Evolutionary conservation across 129 eudicot species (phyloP), one percentile per base, ranked within the genome.

Genomic region (Chrysanthemum seticuspe): DNA sequence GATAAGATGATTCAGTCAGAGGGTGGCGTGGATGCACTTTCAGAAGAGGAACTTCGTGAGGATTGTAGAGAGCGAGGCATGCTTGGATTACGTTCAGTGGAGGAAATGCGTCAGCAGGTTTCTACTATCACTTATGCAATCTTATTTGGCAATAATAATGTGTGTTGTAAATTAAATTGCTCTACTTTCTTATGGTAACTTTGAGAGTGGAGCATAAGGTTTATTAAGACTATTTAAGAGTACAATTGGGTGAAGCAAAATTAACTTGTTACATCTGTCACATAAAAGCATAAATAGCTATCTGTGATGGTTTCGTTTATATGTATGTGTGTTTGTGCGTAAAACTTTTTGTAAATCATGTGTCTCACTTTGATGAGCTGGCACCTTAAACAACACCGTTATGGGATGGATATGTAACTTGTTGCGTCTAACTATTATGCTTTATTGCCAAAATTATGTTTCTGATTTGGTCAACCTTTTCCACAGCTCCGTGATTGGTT

Each of bases 51-150:
- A 80, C 98, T 92, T 65, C 90, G 91, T 73, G 95, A 92, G 80
- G 98, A 89, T 80, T 92, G 98, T 75, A 82, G 96, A 78, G 96
- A 92, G 60, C 80, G 98, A 71, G 98, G 98, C 81, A 81, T 92
- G 87, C 95, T 92, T 71, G 98, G 96, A 70, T 85, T 89, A 71
- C 82, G 65, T 68, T 87, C 98, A 56, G 98, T 87, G 61, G 96
- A 92, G 51, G 98, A 89, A 80, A 89, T 89, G 98, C 85, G 92
- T 67, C 87, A 92, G 65, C 98, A 92, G 96, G 98, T 92, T 68
- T 70, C 53, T 10, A 5, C 25, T 21, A 40, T 60, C 23, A 60
- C 59, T 13, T 12, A 51, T 61, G 47, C 66, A 12, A 66, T 31
- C 29, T 64, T 52, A 58, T 79, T 53, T 61, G 62, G 29, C 25